Conservation (phyloP, 2,329 filamentous ascomycete genomes). For the Paecilomyces fulvus region DNA sequence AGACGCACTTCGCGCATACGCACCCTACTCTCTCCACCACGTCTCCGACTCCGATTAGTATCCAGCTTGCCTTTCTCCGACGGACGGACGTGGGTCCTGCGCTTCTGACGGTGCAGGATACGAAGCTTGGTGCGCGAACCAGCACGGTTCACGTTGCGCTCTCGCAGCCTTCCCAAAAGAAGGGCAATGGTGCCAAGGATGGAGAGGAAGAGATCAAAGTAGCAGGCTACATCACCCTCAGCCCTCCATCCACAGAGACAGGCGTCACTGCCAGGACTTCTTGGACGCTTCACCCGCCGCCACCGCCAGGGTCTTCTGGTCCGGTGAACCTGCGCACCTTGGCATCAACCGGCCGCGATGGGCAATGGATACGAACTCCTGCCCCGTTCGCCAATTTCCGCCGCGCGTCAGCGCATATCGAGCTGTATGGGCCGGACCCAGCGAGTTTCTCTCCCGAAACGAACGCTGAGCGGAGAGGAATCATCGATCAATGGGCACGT, state of each 20-base stretch:
- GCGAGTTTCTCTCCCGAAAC: conserved; percentile 29
- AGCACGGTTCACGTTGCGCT: conserved; percentile 57
- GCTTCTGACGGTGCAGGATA: conserved; percentile 50
- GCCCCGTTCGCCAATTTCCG: not conserved
- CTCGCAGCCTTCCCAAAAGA: conserved; percentile 20
- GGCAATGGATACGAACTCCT: not conserved
- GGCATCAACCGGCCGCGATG: not conserved
- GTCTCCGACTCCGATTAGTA: conserved; percentile 51
- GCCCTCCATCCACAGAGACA: conserved; percentile 51
- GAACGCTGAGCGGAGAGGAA: conserved; percentile 8
- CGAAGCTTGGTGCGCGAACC: conserved; percentile 56
- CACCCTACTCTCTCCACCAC: conserved; percentile 41
- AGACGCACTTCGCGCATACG: conserved; percentile 53
- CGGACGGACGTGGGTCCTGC: conserved; percentile 53
- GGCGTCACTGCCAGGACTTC: conserved; percentile 50
- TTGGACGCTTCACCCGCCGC: conserved; percentile 44
- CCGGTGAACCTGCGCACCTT: conserved; percentile 8
- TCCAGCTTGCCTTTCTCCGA: conserved; percentile 59
- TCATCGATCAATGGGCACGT: conserved; percentile 59
- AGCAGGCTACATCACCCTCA: conserved; percentile 56
- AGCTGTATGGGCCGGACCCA: not conserved
- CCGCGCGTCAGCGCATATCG: not conserved
- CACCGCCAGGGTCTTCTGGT: conserved; percentile 34
- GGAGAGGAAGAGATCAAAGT: conserved; percentile 45
- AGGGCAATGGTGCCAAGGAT: not conserved